Evolutionary conservation across 163 green algal species (phyloP).

Genomic region (Chlamydomonas reinhardtii): DNA sequence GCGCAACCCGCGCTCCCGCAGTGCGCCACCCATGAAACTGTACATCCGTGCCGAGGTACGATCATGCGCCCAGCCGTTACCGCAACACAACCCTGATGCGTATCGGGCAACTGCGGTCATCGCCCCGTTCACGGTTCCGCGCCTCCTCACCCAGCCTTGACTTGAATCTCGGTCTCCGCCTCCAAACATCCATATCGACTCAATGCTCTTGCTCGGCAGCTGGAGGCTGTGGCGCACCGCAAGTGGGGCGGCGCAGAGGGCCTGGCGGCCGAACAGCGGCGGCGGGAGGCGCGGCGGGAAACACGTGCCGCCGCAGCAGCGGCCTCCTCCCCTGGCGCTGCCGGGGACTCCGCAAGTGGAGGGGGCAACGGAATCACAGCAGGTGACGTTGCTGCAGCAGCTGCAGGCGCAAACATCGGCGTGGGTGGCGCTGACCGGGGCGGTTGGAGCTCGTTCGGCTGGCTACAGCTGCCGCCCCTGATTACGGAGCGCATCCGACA

Average conservation of each 20-base stretch:
- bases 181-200: too few species aligned
- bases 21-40: conserved; percentile 25
- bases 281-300: neutral
- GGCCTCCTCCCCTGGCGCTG: neutral
- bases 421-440: neutral
- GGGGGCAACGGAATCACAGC: too few species aligned
- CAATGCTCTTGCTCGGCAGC: neutral
- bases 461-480: conserved; percentile 13
- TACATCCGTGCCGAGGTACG: conserved; percentile 30
- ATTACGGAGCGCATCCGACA: conserved; percentile 13
- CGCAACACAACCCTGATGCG: too few species aligned
- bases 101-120: too few species aligned
- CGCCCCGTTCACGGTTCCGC: too few species aligned
- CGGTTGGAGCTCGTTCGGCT: neutral
- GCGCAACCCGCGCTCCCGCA: conserved; percentile 12
- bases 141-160: too few species aligned
- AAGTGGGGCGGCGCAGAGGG: conserved; percentile 37
- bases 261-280: conserved; percentile 9
- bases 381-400: neutral
- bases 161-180: too few species aligned
- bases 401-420: neutral
- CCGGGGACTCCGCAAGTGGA: neutral
- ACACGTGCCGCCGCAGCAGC: neutral
- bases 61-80: too few species aligned
- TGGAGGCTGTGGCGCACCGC: conserved; percentile 25